phyloP scores from a whole-genome alignment of 2,329 filamentous ascomycete genomes.

The Diplodia intermedia region DNA sequence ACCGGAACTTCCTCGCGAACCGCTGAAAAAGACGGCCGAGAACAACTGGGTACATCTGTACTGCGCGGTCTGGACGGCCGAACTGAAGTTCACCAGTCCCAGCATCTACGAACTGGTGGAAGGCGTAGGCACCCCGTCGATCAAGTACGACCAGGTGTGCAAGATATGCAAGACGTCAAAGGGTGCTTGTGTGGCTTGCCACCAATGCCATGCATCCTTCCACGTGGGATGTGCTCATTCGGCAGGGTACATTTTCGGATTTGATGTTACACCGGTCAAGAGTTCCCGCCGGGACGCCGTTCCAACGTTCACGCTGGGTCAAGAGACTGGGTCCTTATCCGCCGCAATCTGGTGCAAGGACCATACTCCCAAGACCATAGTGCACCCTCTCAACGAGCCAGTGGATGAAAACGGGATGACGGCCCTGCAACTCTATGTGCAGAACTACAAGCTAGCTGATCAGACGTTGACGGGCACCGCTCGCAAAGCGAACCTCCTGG shows the following conservation, averaged over 20 bases:
- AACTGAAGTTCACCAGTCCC: conserved; percentile 90
- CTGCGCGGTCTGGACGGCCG: conserved; percentile 89
- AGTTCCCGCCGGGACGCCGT: conserved; percentile 82
- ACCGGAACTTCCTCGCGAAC: conserved; percentile 83
- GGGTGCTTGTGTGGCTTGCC: conserved; percentile 84
- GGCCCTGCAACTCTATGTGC: conserved; percentile 84
- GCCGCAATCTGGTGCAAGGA: conserved; percentile 91
- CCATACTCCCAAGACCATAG: conserved; percentile 72
- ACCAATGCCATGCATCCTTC: conserved; percentile 73
- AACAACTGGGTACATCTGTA: conserved; percentile 99
- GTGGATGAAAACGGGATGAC: conserved; percentile 75
- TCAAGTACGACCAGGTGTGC: conserved; percentile 81
- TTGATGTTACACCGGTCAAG: conserved; percentile 90
- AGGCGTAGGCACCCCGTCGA: conserved; percentile 75
- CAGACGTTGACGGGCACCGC: conserved; percentile 88
- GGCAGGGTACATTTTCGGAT: conserved; percentile 81
- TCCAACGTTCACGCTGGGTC: conserved; percentile 77
- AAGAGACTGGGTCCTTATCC: conserved; percentile 80
- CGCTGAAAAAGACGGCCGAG: conserved; percentile 89
- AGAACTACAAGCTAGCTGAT: conserved; percentile 94
- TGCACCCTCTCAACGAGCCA: conserved; percentile 80
- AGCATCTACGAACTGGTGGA: conserved; percentile 84
- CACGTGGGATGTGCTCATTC: conserved; percentile 92
- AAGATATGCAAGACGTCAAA: conserved; percentile 78
- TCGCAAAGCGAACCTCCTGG: conserved; percentile 84